Evolutionary conservation across 176 grass and related monocot species (phyloP).

Genomic region (Carex kokanica): DNA sequence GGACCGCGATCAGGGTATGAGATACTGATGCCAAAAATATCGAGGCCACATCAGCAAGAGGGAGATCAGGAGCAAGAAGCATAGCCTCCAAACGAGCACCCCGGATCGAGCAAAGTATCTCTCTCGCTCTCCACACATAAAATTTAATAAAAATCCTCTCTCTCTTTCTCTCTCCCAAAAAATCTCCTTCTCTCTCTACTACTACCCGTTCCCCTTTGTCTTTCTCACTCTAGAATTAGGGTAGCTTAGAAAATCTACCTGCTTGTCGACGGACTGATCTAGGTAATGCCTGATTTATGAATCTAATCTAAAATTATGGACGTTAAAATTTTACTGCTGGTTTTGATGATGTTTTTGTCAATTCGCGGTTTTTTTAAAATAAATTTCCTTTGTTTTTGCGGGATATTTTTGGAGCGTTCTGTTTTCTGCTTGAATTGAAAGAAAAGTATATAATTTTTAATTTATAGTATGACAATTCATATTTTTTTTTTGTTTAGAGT

Average conservation of each 20-base stretch:
- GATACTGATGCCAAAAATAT: slow-evolving; percentile 61
- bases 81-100: slow-evolving; percentile 23
- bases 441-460: not conserved
- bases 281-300: slow-evolving; percentile 39
- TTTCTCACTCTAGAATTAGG: slow-evolving; percentile 14
- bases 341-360: not conserved
- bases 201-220: slow-evolving; percentile 23
- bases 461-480: not conserved
- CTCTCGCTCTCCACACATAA: slow-evolving; percentile 19
- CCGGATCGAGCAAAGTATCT: slow-evolving; percentile 54
- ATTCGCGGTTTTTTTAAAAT: not conserved
- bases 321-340: not conserved
- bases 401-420: not conserved
- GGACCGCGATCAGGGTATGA: slow-evolving; percentile 6
- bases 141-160: slow-evolving; percentile 30
- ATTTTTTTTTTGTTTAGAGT: not conserved
- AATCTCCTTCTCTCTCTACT: slow-evolving; percentile 51
- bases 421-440: not conserved
- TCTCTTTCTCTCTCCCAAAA: slow-evolving; percentile 28
- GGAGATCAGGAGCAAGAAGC: slow-evolving; percentile 42
- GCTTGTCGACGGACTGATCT: not conserved
- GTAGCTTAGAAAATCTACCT: not conserved
- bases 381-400: not conserved
- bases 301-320: not conserved
- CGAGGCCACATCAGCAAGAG: slow-evolving; percentile 84